Evolutionary conservation across 73 alveolate genomes (phyloP), one percentile per base, ranked within the genome.

Genomic region (Durusdinium trenchii): DNA sequence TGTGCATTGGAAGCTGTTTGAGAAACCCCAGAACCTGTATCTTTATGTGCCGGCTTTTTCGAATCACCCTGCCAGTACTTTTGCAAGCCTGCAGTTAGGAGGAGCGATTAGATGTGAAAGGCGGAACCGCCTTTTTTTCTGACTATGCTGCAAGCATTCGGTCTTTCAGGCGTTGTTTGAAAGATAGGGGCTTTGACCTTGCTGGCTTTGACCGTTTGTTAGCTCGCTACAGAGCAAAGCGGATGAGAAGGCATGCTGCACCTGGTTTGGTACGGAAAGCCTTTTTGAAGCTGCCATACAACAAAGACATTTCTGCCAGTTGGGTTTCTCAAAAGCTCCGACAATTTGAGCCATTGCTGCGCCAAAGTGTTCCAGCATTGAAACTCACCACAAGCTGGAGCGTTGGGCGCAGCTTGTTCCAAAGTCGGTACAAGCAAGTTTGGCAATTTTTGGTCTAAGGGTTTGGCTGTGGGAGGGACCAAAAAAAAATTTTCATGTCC

Each of bases 21-120:
- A 54, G 61, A 86, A 86, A 36, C 82, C 79, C 3, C 62, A 40
- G 95, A 86, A 86, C 30, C 62, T 86, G 3, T 60, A 60, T 46
- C 51, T 86, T 3, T 86, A 86, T 36, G 95, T 40, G 79, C 95
- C 95, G 9, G 95, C 95, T 1, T 10, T 38, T 28, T 38, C 62
- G n/a, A 86, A 42, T 40, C 95, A 86, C 36, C 95, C 95, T 45
- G 54, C 46, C 36, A 60, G 64, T 23, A 26, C 95, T 1, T 40
- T 86, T 82, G 60, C 54, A 43, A 60, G 83, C 45, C 18, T 86
- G 62, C 83, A 60, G 45, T 16, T 28, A 2, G 95, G 83, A 18
- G 95, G 95, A 9, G 36, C 43, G 2, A 23, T 86, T 3, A n/a
- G 95, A 12, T 86, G 83, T 61, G 82, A 60, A 45, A 54, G 78